phyloP scores from a whole-genome alignment of 805 yeast species.

The Schizosaccharomyces japonicus region DNA sequence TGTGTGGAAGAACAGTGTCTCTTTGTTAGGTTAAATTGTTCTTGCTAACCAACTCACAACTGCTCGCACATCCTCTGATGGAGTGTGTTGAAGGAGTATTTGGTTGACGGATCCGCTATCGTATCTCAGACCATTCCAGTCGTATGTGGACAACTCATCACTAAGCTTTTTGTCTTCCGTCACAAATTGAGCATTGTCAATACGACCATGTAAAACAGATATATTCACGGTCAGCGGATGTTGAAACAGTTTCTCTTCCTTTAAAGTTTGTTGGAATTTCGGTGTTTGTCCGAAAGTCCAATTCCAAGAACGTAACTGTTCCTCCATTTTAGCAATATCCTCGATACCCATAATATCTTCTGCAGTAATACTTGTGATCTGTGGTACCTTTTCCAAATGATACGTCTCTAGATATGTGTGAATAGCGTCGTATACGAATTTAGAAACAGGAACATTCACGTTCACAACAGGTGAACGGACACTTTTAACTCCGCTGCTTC shows the following conservation, averaged over 20 bases:
- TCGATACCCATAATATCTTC: neutral
- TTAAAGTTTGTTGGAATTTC: slow-evolving; percentile 27
- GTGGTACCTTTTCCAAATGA: neutral
- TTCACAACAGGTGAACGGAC: slow-evolving; percentile 65
- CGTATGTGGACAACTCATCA: neutral
- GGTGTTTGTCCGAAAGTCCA: slow-evolving; percentile 70
- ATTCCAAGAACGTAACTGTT: slow-evolving; percentile 22
- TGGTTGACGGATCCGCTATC: neutral
- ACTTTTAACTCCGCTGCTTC: slow-evolving; percentile 38
- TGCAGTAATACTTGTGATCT: neutral
- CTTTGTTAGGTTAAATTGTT: slow-evolving; percentile 18
- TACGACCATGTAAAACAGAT: neutral
- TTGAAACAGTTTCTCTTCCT: slow-evolving; percentile 13
- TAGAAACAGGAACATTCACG: slow-evolving; percentile 23
- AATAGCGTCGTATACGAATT: slow-evolving; percentile 19
- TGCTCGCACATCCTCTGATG: neutral
- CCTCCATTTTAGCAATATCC: slow-evolving; percentile 5
- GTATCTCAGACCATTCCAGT: neutral
- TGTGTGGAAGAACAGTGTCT: slow-evolving; percentile 30
- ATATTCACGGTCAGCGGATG: neutral
- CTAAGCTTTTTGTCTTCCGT: neutral
- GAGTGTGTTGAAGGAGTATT: neutral
- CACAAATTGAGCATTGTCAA: neutral
- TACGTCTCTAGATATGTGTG: neutral
- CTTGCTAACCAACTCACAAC: neutral